Percentiles rank a stretch among this genome's conserved stretches.
Evolutionary conservation across 2,329 filamentous ascomycete genomes (phyloP).

Genomic region (Ciborinia camelliae): DNA sequence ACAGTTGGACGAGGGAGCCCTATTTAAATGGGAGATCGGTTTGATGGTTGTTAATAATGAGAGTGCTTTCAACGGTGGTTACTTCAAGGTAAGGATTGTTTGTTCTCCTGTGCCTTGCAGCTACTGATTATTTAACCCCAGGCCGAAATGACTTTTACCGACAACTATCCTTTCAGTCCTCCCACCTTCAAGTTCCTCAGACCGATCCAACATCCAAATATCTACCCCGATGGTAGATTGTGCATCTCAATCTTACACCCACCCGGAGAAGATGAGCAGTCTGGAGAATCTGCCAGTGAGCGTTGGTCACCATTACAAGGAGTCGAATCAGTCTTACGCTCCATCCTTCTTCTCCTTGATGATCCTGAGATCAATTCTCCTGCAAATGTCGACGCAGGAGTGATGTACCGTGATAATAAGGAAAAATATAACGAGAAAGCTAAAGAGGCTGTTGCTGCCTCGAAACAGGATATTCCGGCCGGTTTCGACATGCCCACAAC

Average conservation of each 20-base stretch:
- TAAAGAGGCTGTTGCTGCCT: constrained; percentile 64
- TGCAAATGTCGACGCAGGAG: constrained; percentile 89
- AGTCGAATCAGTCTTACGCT: constrained; percentile 91
- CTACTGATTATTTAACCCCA: constrained; percentile 35
- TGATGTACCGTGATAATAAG: constrained; percentile 75
- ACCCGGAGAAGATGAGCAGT: constrained; percentile 88
- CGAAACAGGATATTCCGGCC: constrained; percentile 74
- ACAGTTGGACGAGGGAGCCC: constrained; percentile 66
- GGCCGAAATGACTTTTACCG: constrained; percentile 81
- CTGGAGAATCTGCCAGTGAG: constrained; percentile 83
- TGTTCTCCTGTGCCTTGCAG: not conserved
- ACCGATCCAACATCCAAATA: constrained; percentile 86
- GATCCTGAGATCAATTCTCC: constrained; percentile 91
- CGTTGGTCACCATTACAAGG: constrained; percentile 93
- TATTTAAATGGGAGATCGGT: constrained; percentile 83
- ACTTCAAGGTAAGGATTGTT: constrained; percentile 61
- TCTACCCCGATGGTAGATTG: constrained; percentile 84
- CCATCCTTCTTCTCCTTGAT: constrained; percentile 85
- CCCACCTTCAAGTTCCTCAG: constrained; percentile 82
- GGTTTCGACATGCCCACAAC: constrained; percentile 81
- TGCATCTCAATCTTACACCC: constrained; percentile 96
- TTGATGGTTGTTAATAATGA: constrained; percentile 92
- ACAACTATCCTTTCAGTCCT: constrained; percentile 85
- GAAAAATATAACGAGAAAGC: constrained; percentile 68
- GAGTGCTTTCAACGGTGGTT: constrained; percentile 87